phyloP scores from a whole-genome alignment of 768 basidiomycete species.

The Boletus subcaerulescens region DNA sequence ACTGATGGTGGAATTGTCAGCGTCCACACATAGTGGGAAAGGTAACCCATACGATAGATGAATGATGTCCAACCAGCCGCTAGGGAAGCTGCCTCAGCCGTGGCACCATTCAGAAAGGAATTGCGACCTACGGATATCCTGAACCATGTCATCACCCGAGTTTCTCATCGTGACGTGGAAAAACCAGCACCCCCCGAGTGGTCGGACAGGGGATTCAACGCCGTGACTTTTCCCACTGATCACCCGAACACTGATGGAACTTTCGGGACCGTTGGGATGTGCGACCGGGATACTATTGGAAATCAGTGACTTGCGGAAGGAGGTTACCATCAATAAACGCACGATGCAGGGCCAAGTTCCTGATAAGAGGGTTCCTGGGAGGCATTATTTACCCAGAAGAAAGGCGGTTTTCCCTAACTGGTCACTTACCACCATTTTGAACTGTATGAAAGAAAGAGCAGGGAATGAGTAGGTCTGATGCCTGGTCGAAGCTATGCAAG shows the following conservation, averaged over 20 bases:
- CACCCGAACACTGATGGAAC: constrained; percentile 70
- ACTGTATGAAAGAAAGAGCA: constrained; percentile 38
- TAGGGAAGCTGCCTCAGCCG: constrained; percentile 24
- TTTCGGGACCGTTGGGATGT: constrained; percentile 66
- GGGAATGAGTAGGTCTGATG: constrained; percentile 13
- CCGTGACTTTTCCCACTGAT: constrained; percentile 90
- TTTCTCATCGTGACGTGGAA: constrained; percentile 73
- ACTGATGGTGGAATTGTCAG: constrained; percentile 19
- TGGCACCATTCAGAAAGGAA: background rate
- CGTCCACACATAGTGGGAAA: background rate
- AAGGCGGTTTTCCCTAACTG: background rate
- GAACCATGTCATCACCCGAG: constrained; percentile 64
- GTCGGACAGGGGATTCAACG: constrained; percentile 82
- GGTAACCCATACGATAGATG: constrained; percentile 60
- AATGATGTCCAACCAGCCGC: constrained; percentile 90
- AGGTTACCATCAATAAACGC: constrained; percentile 19
- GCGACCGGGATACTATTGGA: constrained; percentile 62
- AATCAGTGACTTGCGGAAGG: background rate
- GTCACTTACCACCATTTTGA: constrained; percentile 68
- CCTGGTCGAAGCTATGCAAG: background rate
- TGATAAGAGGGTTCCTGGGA: constrained; percentile 76
- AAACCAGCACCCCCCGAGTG: constrained; percentile 93
- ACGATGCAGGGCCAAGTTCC: constrained; percentile 68
- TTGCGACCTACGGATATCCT: constrained; percentile 67
- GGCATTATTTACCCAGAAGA: background rate